These are phyloP conservation scores for Zarea fungicola DNA, from an alignment of 2,329 filamentous ascomycete genomes.

Conservation along the genomic window DNA sequence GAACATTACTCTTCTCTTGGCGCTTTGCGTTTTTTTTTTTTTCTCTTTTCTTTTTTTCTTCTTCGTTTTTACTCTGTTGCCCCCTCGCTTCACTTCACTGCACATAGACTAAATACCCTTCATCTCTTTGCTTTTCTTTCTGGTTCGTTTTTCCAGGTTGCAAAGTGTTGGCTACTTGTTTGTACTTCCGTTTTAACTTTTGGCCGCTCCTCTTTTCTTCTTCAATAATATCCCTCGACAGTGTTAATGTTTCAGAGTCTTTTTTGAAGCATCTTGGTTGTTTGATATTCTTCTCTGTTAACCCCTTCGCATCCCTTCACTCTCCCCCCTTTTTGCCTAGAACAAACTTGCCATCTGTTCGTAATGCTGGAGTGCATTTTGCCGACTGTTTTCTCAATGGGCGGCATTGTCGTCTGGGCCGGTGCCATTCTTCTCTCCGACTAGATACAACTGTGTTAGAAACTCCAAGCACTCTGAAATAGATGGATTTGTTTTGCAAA, in stretches of 20 bases:
- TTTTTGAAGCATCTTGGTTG: not conserved
- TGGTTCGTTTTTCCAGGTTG: slow-evolving; percentile 17
- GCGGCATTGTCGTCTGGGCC: slow-evolving; percentile 39
- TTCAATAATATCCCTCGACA: too few relatives aligned
- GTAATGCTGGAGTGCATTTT: slow-evolving; percentile 8
- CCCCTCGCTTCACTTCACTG: slow-evolving; percentile 10
- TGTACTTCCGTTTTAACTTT: slow-evolving; percentile 24
- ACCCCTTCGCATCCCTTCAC: not conserved
- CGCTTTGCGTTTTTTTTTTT: not conserved
- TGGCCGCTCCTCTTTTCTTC: slow-evolving; percentile 10
- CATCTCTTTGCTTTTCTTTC: slow-evolving; percentile 12
- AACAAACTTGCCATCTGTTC: not conserved
- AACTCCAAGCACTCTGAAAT: not conserved
- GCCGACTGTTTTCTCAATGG: slow-evolving; percentile 31
- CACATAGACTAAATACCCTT: too few relatives aligned
- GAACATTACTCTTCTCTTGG: too few relatives aligned
- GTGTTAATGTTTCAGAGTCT: too few relatives aligned
- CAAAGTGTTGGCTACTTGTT: too few relatives aligned
- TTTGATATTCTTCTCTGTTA: not conserved
- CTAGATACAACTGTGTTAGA: slow-evolving; percentile 28
- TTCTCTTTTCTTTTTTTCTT: not conserved
- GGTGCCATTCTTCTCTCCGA: slow-evolving; percentile 52
- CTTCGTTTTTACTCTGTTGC: not conserved
- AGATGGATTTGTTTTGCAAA: too few relatives aligned
- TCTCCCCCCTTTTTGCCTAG: slow-evolving; percentile 3